phyloP scores from a whole-genome alignment of 164 flowering plant species.

The Stephania yunnanensis region DNA sequence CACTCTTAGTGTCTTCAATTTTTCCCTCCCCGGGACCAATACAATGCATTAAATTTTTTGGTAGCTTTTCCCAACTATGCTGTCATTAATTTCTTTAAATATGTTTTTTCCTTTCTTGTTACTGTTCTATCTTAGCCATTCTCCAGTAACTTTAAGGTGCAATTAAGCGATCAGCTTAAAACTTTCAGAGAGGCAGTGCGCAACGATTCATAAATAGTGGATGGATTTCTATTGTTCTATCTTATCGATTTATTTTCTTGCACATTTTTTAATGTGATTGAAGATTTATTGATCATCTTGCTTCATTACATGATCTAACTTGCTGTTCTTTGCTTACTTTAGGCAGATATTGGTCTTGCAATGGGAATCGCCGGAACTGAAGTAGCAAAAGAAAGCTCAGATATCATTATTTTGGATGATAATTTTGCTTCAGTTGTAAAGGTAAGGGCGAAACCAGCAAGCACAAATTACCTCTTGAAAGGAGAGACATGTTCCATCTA shows the following conservation, averaged over 20 bases:
- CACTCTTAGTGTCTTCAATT: neutral
- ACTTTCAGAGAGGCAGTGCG: neutral
- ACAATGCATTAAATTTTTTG: no score
- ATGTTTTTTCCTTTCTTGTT: neutral
- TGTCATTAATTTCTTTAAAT: neutral
- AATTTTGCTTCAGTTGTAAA: conserved; percentile 92
- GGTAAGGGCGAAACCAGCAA: conserved; percentile 33
- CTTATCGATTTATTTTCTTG: neutral
- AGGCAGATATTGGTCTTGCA: conserved; percentile 98
- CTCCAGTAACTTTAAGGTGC: neutral
- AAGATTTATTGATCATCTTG: neutral
- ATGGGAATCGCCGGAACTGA: conserved; percentile 98
- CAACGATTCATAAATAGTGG: neutral
- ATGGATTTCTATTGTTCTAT: neutral
- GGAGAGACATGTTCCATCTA: neutral
- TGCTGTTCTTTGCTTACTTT: conserved; percentile 11
- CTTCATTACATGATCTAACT: neutral
- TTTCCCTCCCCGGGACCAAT: no score
- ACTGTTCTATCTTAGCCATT: neutral
- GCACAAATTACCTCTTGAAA: neutral
- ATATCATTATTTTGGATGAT: conserved; percentile 94
- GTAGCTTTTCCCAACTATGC: neutral
- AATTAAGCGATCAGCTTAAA: neutral
- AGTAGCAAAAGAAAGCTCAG: conserved; percentile 98
- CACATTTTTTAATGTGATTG: neutral